phyloP scores from a whole-genome alignment of 352 stramenopile genomes.

The Phytophthora europaea region DNA sequence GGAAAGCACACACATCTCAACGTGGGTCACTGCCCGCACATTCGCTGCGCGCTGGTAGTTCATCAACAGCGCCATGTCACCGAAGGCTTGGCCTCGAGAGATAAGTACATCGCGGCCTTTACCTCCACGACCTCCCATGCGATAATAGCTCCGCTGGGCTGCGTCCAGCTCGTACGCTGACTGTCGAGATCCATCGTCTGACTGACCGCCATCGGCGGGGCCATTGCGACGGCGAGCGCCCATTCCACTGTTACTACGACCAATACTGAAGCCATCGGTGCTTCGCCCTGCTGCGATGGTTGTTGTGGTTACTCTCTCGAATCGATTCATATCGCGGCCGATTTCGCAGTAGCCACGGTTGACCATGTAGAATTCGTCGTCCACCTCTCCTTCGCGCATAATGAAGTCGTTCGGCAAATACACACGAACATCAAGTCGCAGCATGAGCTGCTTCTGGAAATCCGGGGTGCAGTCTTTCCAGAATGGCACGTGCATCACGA shows the following conservation, averaged over 20 bases:
- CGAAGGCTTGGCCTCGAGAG: constrained; percentile 49
- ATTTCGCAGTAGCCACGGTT: constrained; percentile 71
- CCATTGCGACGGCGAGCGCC: constrained; percentile 11
- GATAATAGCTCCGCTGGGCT: constrained; percentile 31
- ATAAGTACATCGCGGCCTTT: constrained; percentile 23
- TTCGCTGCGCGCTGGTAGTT: constrained; percentile 59
- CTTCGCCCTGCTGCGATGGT: constrained; percentile 6
- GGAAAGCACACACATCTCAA: constrained; percentile 63
- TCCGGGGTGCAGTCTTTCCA: constrained; percentile 64
- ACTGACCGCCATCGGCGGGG: not conserved
- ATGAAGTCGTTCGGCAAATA: constrained; percentile 85
- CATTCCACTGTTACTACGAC: constrained; percentile 14
- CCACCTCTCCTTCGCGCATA: constrained; percentile 65
- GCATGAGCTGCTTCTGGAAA: constrained; percentile 75
- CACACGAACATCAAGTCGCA: constrained; percentile 63
- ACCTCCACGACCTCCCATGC: constrained; percentile 6
- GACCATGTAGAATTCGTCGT: constrained; percentile 77
- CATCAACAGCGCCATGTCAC: constrained; percentile 65
- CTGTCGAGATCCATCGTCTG: constrained; percentile 20
- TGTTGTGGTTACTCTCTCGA: constrained; percentile 42
- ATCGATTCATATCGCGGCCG: constrained; percentile 24
- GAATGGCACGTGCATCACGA: constrained; percentile 70
- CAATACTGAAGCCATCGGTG: constrained; percentile 6
- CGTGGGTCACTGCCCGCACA: constrained; percentile 54
- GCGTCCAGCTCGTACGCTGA: constrained; percentile 34